Percentiles rank a stretch among this genome's conserved stretches.
Conservation (phyloP, 805 yeast genomes). For the Danielozyma ontarioensis region DNA sequence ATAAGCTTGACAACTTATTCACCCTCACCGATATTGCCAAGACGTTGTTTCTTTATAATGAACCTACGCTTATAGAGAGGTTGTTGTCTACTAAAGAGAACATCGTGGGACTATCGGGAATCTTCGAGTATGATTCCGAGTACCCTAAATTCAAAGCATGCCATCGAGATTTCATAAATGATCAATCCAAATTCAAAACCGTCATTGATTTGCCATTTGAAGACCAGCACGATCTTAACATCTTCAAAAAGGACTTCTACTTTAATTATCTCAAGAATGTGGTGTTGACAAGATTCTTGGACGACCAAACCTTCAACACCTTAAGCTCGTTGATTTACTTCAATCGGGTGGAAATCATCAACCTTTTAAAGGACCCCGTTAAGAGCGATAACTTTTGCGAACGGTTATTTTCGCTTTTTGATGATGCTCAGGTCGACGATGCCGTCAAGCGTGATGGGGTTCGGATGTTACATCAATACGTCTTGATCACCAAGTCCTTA, state of each 20-base stretch:
- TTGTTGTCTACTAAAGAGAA: slow-evolving; percentile 27
- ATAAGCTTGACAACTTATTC: slow-evolving; percentile 53
- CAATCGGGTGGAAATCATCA: slow-evolving; percentile 65
- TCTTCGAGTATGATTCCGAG: slow-evolving; percentile 84
- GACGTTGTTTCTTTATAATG: slow-evolving; percentile 66
- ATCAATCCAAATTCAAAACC: slow-evolving; percentile 61
- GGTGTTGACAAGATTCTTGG: slow-evolving; percentile 74
- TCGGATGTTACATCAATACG: slow-evolving; percentile 72
- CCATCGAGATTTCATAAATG: slow-evolving; percentile 59
- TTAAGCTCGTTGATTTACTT: slow-evolving; percentile 62
- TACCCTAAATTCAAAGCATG: slow-evolving; percentile 77
- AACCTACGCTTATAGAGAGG: slow-evolving; percentile 33
- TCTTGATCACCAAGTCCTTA: slow-evolving; percentile 63
- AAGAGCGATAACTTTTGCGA: slow-evolving; percentile 42
- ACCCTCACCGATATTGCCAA: slow-evolving; percentile 70
- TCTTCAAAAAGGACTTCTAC: slow-evolving; percentile 71
- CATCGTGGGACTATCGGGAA: slow-evolving; percentile 59
- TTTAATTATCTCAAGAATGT: slow-evolving; percentile 83
- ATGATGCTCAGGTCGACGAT: slow-evolving; percentile 8
- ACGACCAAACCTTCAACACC: slow-evolving; percentile 69
- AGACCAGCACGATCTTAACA: slow-evolving; percentile 35
- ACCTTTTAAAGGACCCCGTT: slow-evolving; percentile 47
- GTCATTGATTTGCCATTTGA: slow-evolving; percentile 55
- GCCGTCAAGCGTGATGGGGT: slow-evolving; percentile 56
- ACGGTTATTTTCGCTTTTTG: slow-evolving; percentile 56